These are phyloP conservation scores for Phaffia tasmanica DNA, from an alignment of 768 basidiomycete genomes.

Conservation along the genomic window DNA sequence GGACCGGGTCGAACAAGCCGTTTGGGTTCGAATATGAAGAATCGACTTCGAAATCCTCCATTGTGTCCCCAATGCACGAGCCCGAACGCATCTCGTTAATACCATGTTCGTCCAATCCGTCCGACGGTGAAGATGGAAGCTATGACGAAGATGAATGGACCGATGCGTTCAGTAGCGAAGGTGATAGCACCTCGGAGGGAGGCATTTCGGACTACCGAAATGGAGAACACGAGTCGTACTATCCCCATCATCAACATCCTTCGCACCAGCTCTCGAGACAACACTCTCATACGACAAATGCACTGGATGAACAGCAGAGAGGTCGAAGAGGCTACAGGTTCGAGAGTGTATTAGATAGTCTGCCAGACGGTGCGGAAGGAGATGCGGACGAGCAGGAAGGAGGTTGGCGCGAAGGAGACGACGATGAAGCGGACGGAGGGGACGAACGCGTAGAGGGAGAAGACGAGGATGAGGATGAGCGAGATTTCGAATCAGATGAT, in stretches of 20 bases:
- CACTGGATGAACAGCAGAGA: no score
- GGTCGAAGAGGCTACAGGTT: no score
- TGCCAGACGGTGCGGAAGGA: neutral
- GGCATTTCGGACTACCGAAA: no score
- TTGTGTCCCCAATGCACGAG: neutral
- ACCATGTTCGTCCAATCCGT: neutral
- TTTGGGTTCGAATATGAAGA: no score
- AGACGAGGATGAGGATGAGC: slow-evolving; percentile 27
- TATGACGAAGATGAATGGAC: slow-evolving; percentile 19
- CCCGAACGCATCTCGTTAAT: no score
- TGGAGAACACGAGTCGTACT: no score
- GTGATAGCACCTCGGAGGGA: no score
- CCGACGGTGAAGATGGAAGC: neutral
- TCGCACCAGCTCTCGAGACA: no score
- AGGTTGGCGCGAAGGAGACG: slow-evolving; percentile 18
- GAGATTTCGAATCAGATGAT: slow-evolving; percentile 28
- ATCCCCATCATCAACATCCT: no score
- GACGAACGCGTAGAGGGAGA: slow-evolving; percentile 22
- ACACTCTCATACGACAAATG: no score
- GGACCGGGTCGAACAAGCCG: no score
- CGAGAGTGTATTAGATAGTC: neutral
- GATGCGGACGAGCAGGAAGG: slow-evolving; percentile 15
- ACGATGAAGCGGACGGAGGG: slow-evolving; percentile 21
- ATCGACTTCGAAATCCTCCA: neutral
- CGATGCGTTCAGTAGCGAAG: neutral